Base-by-base conservation (phyloP, 768 basidiomycete species). In the Tricholoma bakamatsutake region DNA sequence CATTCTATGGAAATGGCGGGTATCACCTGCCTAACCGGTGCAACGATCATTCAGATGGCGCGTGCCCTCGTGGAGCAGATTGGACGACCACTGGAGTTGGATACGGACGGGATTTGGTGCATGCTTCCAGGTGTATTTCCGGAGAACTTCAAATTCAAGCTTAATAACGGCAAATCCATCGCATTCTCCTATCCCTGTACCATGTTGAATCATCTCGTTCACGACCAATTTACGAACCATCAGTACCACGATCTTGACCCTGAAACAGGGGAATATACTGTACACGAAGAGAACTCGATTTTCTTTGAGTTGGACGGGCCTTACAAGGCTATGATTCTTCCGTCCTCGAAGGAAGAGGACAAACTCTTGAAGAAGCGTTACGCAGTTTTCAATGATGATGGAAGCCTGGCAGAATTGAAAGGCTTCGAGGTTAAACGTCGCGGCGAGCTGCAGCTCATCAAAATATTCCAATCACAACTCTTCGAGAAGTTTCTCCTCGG, bases 1-100 rank as follows among this genome's bases (percentile, higher is more conserved):
- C 95, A 98, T 69, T 98, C 96, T 28, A 98, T 99, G 97, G 97
- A 99, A 76, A 99, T 99, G 97, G 97, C 97, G 1, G 97, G 97
- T 6, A 98, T 99, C 59, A 98, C 97, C 10, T 99, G 97, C 73
- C 76, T 98, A 52, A 98, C 97, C 0, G 97, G 97, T 39, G 94
- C 97, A 17, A 91, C 84, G 5, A 98, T 99, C 74, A 98, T 99
- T 62, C 96, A 99, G 69, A 95, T 99, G 93, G 96, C 97, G 12
- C 84, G 97, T 35, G 88, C 94, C 56, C 80, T 98, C 30, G 97
- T 99, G 18, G 97, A 99, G 64, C 93, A 97, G 72, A 94, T 99
- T 53, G 97, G 97, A 3, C 85, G 97, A 7, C 97, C 97, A 1
- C 83, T 99, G 51, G 97, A 99, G 66, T 73, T 99, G 61, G 97